Conservation (phyloP, 345 rosid genomes). For the Pelargonium nanum region DNA sequence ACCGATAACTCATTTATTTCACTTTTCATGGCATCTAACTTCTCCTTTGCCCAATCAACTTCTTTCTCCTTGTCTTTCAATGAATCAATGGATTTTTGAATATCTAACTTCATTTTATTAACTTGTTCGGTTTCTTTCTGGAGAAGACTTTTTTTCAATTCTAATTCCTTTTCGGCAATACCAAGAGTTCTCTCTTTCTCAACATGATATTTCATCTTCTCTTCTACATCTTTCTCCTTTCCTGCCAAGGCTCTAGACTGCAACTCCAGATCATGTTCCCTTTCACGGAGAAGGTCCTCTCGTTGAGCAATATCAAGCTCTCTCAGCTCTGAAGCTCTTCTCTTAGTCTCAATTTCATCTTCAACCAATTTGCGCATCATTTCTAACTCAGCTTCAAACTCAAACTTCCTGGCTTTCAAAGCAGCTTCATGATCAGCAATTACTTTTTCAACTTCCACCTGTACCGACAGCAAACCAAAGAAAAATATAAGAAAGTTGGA, state of each 20-base stretch:
- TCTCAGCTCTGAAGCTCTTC: constrained; percentile 84
- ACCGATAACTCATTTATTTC: constrained; percentile 64
- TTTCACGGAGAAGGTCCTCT: constrained; percentile 59
- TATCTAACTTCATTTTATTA: constrained; percentile 43
- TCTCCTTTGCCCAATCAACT: constrained; percentile 54
- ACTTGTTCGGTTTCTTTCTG: constrained; percentile 57
- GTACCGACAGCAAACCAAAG: constrained; percentile 3
- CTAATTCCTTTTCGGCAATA: constrained; percentile 42
- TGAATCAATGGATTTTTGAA: constrained; percentile 46
- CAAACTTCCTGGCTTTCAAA: constrained; percentile 50
- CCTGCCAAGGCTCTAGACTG: constrained; percentile 45
- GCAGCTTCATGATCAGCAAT: constrained; percentile 49
- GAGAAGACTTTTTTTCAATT: constrained; percentile 27
- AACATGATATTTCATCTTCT: constrained; percentile 38
- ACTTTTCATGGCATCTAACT: constrained; percentile 62
- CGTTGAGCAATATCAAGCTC: constrained; percentile 67
- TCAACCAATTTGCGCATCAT: constrained; percentile 50
- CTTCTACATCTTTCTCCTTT: constrained; percentile 60
- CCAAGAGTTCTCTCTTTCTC: constrained; percentile 48
- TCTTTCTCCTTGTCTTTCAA: constrained; percentile 62
- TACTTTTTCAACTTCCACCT: constrained; percentile 60
- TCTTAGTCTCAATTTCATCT: constrained; percentile 74
- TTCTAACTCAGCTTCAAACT: constrained; percentile 74
- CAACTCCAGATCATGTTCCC: constrained; percentile 73
- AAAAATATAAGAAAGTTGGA: background rate